Evolutionary conservation across 2,329 filamentous ascomycete genomes (phyloP), one percentile per base, ranked within the genome.

Genomic region (Eurotiales sp.): DNA sequence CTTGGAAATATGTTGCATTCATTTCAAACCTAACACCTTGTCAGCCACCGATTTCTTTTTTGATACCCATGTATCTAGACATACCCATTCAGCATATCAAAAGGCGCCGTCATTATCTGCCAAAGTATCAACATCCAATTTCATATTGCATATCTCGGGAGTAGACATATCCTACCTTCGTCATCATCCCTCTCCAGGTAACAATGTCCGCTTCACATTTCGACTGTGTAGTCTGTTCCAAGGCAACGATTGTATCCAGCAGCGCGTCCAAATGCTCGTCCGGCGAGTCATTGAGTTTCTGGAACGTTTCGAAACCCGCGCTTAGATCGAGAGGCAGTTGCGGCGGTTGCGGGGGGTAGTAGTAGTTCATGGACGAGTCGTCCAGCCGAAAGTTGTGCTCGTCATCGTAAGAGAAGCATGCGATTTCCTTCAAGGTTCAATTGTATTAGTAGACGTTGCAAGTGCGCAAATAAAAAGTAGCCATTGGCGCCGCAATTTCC

Each of bases 141-240:
- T 8, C 6, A 27, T n/a, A 8, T 25, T 21, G 19, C n/a, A 29
- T 19, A 30, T 12, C n/a, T n/a, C 29, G 23, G 22, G 8, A 34
- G 23, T 19, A 47, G 70, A 48, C 65, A n/a, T n/a, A n/a, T n/a
- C n/a, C n/a, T n/a, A 91, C 90, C 79, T 96, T 99, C 56, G 93
- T 97, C 86, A 99, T 91, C 90, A 97, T 96, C 32, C 93, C 93
- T 62, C 93, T 79, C 92, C 92, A 99, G 1, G 92, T 97, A 46
- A 97, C 79, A 41, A 97, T 68, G 60, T 95, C 84, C 2, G 87
- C 86, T 55, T 90, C 84, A 27, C 86, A 84, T 63, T 80, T 85
- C 61, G 81, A 77, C 2, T 81, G 80, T 0, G 79, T 82, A 58
- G 83, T 77, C 66, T 84, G 77, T 70, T 97, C 93, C 58, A 88